A percentile compares a stretch with the other conserved stretches of the same genome.
Evolutionary conservation across 768 basidiomycete genomes (phyloP).

Genomic region (Dictyophora rubrovolvata): DNA sequence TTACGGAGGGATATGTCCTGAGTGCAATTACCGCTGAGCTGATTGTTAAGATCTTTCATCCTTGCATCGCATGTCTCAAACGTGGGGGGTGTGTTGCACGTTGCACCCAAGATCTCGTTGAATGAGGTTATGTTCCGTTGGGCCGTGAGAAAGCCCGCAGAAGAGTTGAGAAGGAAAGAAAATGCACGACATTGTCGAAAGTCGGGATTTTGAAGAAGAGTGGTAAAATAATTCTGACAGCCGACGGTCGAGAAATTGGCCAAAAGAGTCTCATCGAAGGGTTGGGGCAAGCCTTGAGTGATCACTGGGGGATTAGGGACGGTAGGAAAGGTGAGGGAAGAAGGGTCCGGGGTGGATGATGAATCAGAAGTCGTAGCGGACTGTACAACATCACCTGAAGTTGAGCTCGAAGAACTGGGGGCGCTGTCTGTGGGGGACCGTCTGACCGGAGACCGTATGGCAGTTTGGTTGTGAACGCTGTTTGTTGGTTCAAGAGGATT

Average conservation of each 20-base stretch:
- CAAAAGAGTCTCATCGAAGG: constrained; percentile 53
- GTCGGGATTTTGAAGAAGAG: constrained; percentile 52
- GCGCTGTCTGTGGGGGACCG: constrained; percentile 6
- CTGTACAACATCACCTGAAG: constrained; percentile 13
- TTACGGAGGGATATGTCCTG: constrained; percentile 46
- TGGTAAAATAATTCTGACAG: constrained; percentile 64
- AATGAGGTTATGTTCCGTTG: constrained; percentile 51
- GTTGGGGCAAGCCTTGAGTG: constrained; percentile 49
- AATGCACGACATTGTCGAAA: constrained; percentile 75
- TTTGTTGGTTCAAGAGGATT: constrained; percentile 18
- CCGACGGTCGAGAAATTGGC: constrained; percentile 54
- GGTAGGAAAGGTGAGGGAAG: constrained; percentile 29
- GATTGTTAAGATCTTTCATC: constrained; percentile 53
- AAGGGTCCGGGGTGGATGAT: constrained; percentile 16
- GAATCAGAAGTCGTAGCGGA: constrained; percentile 17
- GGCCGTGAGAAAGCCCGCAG: constrained; percentile 47
- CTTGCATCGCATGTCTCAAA: constrained; percentile 48
- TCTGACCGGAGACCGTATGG: constrained; percentile 13
- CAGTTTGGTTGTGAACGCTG: constrained; percentile 7
- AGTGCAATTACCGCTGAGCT: constrained; percentile 41
- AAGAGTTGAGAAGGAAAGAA: constrained; percentile 50
- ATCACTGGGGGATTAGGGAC: constrained; percentile 47
- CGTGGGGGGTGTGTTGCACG: constrained; percentile 52
- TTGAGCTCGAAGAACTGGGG: constrained; percentile 13
- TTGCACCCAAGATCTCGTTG: constrained; percentile 68